Evolutionary conservation across 257 asterid species (phyloP), one percentile per base, ranked within the genome.

Genomic region (Paraleonurus japonicus): DNA sequence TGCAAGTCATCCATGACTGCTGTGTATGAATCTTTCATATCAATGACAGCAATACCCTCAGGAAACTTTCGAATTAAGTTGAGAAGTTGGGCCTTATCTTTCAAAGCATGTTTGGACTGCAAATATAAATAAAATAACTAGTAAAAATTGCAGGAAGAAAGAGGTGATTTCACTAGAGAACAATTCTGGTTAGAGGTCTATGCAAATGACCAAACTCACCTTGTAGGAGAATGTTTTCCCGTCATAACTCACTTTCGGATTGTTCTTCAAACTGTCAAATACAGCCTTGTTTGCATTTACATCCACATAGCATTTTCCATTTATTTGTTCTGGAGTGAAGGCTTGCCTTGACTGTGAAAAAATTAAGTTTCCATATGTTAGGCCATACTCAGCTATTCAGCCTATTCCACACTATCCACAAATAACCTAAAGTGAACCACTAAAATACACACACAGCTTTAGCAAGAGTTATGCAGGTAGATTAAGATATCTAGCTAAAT

Each of bases 21-120:
- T 19, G 96, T 76, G 81, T 94, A 89, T 60, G 98, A 67, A 62
- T 94, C 97, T 82, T 87, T 89, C 77, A 93, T 90, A 80, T 90
- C 96, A 64, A 89, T 79, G 15, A 86, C 88, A 73, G 91, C 86
- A 74, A 94, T 84, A 61, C 97, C 97, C 81, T 87, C 91, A 0
- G 84, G 86, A 57, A 61, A 83, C 69, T 80, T 87, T 61, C 85
- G 85, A 47, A 89, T 66, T 59, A 94, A 74, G 65, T 64, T 74
- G 70, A 84, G 85, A 71, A 91, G 92, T 39, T 87, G 84, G 3
- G 72, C 80, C 80, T 87, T 94, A 74, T 81, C 83, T 78, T 70
- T 85, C 79, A 91, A 15, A 33, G 78, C 85, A 76, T 91, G 91
- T 80, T 87, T 91, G 68, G 97, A 76, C 98, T 94, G 88, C 71